Evolutionary conservation across 2,329 filamentous ascomycete species (phyloP).

Genomic region (Leptosphaerulina australis): DNA sequence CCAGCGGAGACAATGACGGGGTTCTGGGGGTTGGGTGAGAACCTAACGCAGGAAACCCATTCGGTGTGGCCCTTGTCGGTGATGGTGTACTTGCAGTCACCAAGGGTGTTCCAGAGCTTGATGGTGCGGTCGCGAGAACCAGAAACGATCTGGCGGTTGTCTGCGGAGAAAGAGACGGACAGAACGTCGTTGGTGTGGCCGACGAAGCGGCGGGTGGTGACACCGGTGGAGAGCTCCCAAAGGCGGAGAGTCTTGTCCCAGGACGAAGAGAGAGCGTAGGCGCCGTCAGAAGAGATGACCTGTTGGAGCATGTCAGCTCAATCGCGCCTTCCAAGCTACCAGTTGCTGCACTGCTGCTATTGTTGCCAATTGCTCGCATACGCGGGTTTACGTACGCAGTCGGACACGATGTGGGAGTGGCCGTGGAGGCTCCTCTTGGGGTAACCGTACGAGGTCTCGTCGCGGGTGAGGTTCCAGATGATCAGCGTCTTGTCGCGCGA

Average conservation of each 20-base stretch:
- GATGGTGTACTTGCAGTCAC: conserved; percentile 99
- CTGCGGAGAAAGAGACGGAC: conserved; percentile 99
- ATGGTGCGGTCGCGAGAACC: conserved; percentile 98
- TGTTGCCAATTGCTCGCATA: conserved; percentile 29
- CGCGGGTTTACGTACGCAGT: conserved; percentile 79
- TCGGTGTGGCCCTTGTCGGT: conserved; percentile 99
- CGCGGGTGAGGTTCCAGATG: conserved; percentile 99
- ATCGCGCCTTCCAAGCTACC: conserved; percentile 26
- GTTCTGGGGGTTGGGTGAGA: conserved; percentile 99
- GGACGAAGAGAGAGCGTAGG: conserved; percentile 97
- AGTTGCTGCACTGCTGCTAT: conserved; percentile 3
- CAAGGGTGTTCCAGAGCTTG: conserved; percentile 99
- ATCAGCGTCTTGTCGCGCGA: conserved; percentile 99
- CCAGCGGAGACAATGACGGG: conserved; percentile 97
- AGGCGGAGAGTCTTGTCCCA: conserved; percentile 99
- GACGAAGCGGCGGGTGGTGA: conserved; percentile 97
- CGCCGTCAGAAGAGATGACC: conserved; percentile 99
- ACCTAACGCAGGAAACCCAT: conserved; percentile 99
- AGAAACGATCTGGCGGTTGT: conserved; percentile 99
- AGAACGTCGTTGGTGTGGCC: conserved; percentile 99
- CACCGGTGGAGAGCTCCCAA: conserved; percentile 97
- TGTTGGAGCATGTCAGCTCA: conserved; percentile 55
- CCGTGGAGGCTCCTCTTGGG: conserved; percentile 98
- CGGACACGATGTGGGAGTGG: conserved; percentile 99
- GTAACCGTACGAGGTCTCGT: conserved; percentile 97